Base-by-base conservation (phyloP, 352 stramenopile genomes). In the Globisporangium paroecandrum region DNA sequence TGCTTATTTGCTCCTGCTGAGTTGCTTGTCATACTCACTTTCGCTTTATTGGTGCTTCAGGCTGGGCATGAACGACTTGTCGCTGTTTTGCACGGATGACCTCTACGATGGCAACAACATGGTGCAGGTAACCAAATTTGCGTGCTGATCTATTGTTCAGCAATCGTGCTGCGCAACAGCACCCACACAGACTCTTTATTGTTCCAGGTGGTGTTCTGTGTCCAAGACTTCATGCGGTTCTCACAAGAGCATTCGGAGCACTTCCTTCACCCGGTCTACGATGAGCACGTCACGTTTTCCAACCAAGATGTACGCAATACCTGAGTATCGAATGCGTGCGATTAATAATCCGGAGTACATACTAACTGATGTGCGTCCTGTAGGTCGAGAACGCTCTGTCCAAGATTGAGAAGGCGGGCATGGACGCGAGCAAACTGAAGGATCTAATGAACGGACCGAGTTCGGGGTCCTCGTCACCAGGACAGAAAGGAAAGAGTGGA, bases 61-160 rank as follows among this genome's bases (percentile, higher is more conserved):
- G 4, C 77, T 95, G n/a, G 85, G 87, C 20, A 95, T 95, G 85
- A 82, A 86, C 63, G 85, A 93, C 68, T 72, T 85, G 43, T 93
- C 85, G 25, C 66, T 95, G 18, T 93, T 95, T 61, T 93, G 85
- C 70, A 93, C 87, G 6, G 87, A 93, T 57, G 85, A 95, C 67
- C 66, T 95, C 41, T 94, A 93, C 66, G 85, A 93, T 64, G 87
- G 87, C 62, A 93, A 82, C 47, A 91, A 95, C 61, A 91, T 95
- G 83, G 83, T 95, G 3, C 84, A 92, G 70, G 82, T 81, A 60
- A 20, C 25, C 18, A 49, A 49, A 6, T 22, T 22, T 49, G 41
- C 15, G 3, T 47, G 12, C 20, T 20, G 18, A 49, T 49, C 8
- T 22, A 10, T n/a, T 22, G 43, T 9, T 22, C 5, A 18, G 1